A percentile compares a stretch with the other conserved stretches of the same genome.
Evolutionary conservation across 2,329 filamentous ascomycete genomes (phyloP).

Genomic region (Neonectria sp.): DNA sequence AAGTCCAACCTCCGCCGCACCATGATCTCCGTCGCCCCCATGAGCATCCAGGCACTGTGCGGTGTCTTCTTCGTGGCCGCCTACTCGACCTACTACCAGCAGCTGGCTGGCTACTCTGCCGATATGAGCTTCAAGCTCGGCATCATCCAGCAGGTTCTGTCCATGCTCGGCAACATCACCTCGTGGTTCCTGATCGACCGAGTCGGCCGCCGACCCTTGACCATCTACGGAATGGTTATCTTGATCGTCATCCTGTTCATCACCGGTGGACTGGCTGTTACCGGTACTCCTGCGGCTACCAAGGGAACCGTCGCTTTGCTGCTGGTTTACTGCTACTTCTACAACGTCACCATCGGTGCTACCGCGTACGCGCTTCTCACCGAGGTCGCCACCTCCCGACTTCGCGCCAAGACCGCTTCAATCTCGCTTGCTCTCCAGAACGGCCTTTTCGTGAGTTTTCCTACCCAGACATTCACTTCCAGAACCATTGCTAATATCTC

Average conservation of each 20-base stretch:
- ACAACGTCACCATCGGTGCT: constrained; percentile 41
- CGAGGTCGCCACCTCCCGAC: constrained; percentile 37
- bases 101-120: constrained; percentile 38
- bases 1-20: constrained; percentile 40
- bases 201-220: constrained; percentile 34
- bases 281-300: constrained; percentile 28
- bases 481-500: neutral
- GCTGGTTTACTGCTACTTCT: constrained; percentile 37
- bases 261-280: constrained; percentile 34
- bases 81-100: constrained; percentile 40
- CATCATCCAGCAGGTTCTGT: constrained; percentile 36
- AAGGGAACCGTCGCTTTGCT: constrained; percentile 36
- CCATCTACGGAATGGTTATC: constrained; percentile 30
- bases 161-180: constrained; percentile 37
- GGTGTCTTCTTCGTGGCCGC: constrained; percentile 37
- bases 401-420: constrained; percentile 38
- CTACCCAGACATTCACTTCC: too few species aligned
- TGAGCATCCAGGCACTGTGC: constrained; percentile 36
- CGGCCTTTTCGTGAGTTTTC: constrained; percentile 34
- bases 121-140: constrained; percentile 35
- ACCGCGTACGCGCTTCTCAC: constrained; percentile 37
- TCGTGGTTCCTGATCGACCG: constrained; percentile 41
- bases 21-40: constrained; percentile 38
- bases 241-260: constrained; percentile 33
- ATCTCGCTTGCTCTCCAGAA: constrained; percentile 38